Conservation (phyloP, 2,329 filamentous ascomycete genomes). For the Colletotrichum sojae region DNA sequence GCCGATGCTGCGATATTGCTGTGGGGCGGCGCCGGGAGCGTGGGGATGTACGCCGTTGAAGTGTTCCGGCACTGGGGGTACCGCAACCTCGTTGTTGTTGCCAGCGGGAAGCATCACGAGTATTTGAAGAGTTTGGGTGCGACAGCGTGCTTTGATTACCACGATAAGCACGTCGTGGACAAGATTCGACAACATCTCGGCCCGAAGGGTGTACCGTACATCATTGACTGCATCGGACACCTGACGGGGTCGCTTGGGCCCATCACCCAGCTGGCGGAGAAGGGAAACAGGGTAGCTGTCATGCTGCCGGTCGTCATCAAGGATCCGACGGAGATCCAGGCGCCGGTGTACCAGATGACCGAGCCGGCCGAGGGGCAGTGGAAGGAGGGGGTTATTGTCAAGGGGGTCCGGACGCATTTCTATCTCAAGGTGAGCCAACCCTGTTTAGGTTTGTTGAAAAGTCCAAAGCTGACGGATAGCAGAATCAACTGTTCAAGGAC, state of each 20-base stretch:
- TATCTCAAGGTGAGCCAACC: conserved; percentile 65
- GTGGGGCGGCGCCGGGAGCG: conserved; percentile 68
- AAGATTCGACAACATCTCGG: conserved; percentile 49
- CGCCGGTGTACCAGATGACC: conserved; percentile 70
- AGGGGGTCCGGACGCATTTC: conserved; percentile 70
- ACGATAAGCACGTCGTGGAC: conserved; percentile 51
- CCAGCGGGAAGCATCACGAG: conserved; percentile 61
- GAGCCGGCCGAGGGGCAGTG: conserved; percentile 58
- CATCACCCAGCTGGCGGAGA: conserved; percentile 64
- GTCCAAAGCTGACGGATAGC: conserved; percentile 19
- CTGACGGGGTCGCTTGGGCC: conserved; percentile 61
- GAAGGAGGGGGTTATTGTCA: conserved; percentile 65
- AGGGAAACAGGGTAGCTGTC: conserved; percentile 67
- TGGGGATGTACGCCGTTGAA: conserved; percentile 65
- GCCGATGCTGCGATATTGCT: conserved; percentile 60
- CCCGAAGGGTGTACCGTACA: conserved; percentile 54
- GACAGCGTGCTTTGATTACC: conserved; percentile 63
- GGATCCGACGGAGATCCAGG: conserved; percentile 62
- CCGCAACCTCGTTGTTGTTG: conserved; percentile 62
- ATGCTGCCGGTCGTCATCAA: conserved; percentile 72
- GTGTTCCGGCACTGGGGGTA: conserved; percentile 68
- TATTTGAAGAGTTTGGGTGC: conserved; percentile 61
- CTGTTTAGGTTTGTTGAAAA: too few species aligned
- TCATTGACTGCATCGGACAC: conserved; percentile 71
- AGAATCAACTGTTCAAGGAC: conserved; percentile 70